Evolutionary conservation across 345 rosid genomes (phyloP).

Genomic region (Luvunga scandens): DNA sequence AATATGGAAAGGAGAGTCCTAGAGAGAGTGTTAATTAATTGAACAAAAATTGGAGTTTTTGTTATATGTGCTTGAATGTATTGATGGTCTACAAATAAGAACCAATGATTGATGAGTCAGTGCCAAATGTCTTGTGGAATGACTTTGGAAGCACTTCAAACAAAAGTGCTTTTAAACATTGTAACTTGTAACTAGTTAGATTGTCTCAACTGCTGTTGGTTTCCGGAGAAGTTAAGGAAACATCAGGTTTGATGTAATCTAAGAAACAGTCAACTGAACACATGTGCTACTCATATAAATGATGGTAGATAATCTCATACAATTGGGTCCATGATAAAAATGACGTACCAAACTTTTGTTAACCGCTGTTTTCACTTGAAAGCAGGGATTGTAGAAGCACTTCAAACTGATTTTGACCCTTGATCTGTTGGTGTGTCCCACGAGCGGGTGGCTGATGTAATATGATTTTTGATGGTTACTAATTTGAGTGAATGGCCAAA

Average conservation of each 20-base stretch:
- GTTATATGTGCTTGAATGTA: not conserved
- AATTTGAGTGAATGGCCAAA: not conserved
- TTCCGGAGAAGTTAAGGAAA: constrained; percentile 32
- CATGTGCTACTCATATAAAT: not conserved
- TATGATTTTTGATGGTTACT: not conserved
- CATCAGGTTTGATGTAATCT: not conserved
- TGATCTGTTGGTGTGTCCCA: not conserved
- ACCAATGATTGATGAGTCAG: not conserved
- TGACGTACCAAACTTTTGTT: not conserved
- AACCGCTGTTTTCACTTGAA: not conserved
- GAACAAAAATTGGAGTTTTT: not conserved
- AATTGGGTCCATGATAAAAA: not conserved
- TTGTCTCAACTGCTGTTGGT: constrained; percentile 1
- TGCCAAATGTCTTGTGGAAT: constrained; percentile 14
- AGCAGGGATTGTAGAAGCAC: not conserved
- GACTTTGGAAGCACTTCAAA: not conserved
- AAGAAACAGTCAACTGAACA: constrained; percentile 17
- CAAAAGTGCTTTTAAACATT: not conserved
- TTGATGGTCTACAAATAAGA: too few relatives aligned
- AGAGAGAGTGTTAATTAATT: not conserved
- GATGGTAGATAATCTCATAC: not conserved
- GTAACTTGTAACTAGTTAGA: not conserved
- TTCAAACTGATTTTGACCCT: not conserved
- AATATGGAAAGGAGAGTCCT: constrained; percentile 4
- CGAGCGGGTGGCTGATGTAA: not conserved